These are phyloP conservation scores for Colletotrichum eremochloae DNA, from an alignment of 2,329 filamentous ascomycete species.

Conservation along the genomic window DNA sequence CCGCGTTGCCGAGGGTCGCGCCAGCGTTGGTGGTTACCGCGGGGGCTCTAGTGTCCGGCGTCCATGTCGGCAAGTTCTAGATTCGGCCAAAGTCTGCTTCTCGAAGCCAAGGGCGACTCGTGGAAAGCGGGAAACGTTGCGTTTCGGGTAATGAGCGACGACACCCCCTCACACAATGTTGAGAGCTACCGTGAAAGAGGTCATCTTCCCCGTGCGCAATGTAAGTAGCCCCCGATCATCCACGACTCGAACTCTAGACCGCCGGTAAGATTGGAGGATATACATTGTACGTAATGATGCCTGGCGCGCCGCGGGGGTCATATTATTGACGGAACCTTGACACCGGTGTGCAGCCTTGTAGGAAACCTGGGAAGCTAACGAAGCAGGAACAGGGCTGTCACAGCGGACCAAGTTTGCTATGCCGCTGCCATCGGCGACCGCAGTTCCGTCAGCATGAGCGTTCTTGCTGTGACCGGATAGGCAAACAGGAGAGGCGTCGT, in stretches of 20 bases:
- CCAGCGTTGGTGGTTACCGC: not conserved
- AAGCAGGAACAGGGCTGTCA: conserved; percentile 3
- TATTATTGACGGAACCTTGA: conserved; percentile 24
- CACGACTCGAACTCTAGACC: conserved; percentile 26
- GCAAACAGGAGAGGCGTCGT: not conserved
- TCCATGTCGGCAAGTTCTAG: conserved; percentile 26
- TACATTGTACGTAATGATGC: conserved; percentile 26
- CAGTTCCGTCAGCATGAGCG: not conserved
- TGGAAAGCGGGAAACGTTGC: conserved; percentile 29
- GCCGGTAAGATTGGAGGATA: conserved; percentile 25
- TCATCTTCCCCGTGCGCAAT: conserved; percentile 5
- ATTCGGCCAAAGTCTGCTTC: conserved; percentile 29
- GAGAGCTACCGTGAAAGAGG: conserved; percentile 16
- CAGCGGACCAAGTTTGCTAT: conserved; percentile 3
- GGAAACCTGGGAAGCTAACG: not conserved
- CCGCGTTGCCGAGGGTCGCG: conserved; percentile 15
- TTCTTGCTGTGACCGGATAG: conserved; percentile 8
- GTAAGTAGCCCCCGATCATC: not conserved
- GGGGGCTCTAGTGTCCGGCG: not conserved
- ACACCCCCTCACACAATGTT: conserved; percentile 4
- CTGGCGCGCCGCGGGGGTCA: conserved; percentile 21
- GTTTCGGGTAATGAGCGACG: conserved; percentile 28
- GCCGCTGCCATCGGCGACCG: conserved; percentile 4
- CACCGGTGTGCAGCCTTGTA: conserved; percentile 12
- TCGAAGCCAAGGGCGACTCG: conserved; percentile 31